phyloP scores from a whole-genome alignment of 2,329 filamentous ascomycete genomes.

The Fusarium sp. region DNA sequence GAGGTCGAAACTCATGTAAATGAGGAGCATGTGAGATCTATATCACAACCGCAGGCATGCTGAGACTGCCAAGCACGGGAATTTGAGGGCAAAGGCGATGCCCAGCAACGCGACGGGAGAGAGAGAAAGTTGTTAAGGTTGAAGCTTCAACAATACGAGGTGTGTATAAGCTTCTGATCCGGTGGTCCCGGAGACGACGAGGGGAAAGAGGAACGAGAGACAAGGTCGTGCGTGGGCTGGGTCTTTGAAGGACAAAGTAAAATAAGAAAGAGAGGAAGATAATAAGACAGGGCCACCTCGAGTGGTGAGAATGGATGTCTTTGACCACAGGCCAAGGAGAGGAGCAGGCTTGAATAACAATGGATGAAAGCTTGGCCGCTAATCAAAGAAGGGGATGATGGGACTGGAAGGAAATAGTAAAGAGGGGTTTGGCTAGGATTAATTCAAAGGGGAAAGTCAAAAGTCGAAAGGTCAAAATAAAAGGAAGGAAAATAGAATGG shows the following conservation, averaged over 20 bases:
- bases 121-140: slow-evolving; percentile 7
- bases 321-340: slow-evolving; percentile 2
- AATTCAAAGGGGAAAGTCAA: slow-evolving; percentile 6
- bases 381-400: slow-evolving; percentile 12
- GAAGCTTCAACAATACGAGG: slow-evolving; percentile 30
- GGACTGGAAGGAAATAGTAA: not conserved
- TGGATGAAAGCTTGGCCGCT: slow-evolving; percentile 5
- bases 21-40: slow-evolving; percentile 37
- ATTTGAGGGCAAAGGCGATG: slow-evolving; percentile 25
- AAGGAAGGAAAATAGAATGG: slow-evolving; percentile 32
- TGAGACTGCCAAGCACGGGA: slow-evolving; percentile 32
- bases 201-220: slow-evolving; percentile 33
- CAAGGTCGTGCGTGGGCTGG: slow-evolving; percentile 5
- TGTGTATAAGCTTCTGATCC: slow-evolving; percentile 21
- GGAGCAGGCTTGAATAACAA: slow-evolving; percentile 8
- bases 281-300: slow-evolving; percentile 15
- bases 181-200: slow-evolving; percentile 30
- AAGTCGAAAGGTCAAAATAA: slow-evolving; percentile 6
- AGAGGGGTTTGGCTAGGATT: slow-evolving; percentile 3
- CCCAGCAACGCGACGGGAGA: slow-evolving; percentile 22
- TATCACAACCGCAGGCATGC: slow-evolving; percentile 41
- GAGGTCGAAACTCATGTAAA: slow-evolving; percentile 26
- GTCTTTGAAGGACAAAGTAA: not conserved
- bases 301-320: slow-evolving; percentile 27
- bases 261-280: slow-evolving; percentile 8